A percentile compares a stretch with the other conserved stretches of the same genome.
These are phyloP conservation scores for Ceratobasidium papillatum DNA, from an alignment of 1,284 basidiomycete species.

Conservation along the genomic window DNA sequence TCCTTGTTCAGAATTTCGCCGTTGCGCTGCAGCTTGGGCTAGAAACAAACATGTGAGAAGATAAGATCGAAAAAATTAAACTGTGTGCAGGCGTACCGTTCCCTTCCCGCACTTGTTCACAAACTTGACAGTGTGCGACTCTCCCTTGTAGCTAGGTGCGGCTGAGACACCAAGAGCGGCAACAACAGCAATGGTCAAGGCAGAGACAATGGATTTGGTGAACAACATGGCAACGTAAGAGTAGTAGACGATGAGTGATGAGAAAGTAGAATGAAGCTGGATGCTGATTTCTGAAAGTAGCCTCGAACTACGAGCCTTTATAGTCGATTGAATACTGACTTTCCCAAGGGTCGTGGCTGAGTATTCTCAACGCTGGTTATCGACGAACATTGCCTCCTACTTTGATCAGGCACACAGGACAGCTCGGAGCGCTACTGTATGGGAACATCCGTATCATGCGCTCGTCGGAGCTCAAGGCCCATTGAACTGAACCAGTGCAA, in stretches of 20 bases:
- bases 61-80: too few species aligned
- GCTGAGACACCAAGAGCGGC: slow-evolving; percentile 40
- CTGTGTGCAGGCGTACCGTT: neutral
- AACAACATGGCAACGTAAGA: neutral
- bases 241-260: neutral
- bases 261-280: neutral
- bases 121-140: neutral
- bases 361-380: too few species aligned
- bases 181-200: slow-evolving; percentile 8
- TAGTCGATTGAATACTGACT: neutral
- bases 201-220: slow-evolving; percentile 6
- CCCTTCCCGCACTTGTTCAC: neutral
- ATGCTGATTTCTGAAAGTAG: neutral
- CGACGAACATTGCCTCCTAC: too few species aligned
- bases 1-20: neutral
- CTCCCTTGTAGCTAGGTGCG: slow-evolving; percentile 11
- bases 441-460: too few species aligned
- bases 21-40: slow-evolving; percentile 9
- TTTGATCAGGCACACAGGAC: too few species aligned
- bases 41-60: neutral
- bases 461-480: too few species aligned
- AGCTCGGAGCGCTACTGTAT: too few species aligned
- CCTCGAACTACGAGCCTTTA: neutral
- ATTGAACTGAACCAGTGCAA: too few species aligned
- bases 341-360: too few species aligned